Evolutionary conservation across 305 asterid species (phyloP), one percentile per base, ranked within the genome.

Genomic region (Solanum hybrid): DNA sequence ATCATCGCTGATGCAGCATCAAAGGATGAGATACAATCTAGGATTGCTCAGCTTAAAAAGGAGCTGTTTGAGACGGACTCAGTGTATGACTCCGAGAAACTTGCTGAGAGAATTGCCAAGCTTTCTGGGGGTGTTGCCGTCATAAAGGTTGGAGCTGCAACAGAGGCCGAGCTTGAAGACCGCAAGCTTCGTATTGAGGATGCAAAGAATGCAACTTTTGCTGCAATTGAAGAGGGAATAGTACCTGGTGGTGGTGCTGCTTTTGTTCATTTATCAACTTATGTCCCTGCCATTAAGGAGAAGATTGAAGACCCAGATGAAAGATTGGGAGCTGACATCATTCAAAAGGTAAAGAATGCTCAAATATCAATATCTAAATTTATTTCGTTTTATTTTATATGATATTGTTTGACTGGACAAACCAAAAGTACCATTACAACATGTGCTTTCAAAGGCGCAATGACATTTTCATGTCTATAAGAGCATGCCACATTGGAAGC

Each of bases 181-280:
- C 93, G 95, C 29, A 95, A 95, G 86, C 98, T 98, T 33, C 95
- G 99, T 27, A 93, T 98, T 86, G 99, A 97, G 92, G 99, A 97
- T 93, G 99, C 99, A 76, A 98, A 97, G 90, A 98, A 98, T 91
- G 99, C 99, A 4, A 98, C 99, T 9, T 98, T 98, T 92, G 99
- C 99, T 89, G 99, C 99, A 79, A 98, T 98, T 75, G 99, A 98
- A 93, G 99, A 98, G 93, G 99, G 99, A 61, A 97, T 98, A 79
- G 99, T 98, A 51, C 99, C 99, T 3, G 99, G 99, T 75, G 99
- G 99, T 24, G 99, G 99, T 36, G 99, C 99, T 31, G 99, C 99
- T 5, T 92, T 95, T 17, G 99, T 95, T 88, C 99, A 98, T 91
- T 94, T 98, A 61, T 97, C 99, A 4, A 91, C 93, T 38, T 90